Percentiles rank a stretch among this genome's conserved stretches.
These are phyloP conservation scores for Mycena galopus DNA, from an alignment of 768 basidiomycete species.

Conservation along the genomic window DNA sequence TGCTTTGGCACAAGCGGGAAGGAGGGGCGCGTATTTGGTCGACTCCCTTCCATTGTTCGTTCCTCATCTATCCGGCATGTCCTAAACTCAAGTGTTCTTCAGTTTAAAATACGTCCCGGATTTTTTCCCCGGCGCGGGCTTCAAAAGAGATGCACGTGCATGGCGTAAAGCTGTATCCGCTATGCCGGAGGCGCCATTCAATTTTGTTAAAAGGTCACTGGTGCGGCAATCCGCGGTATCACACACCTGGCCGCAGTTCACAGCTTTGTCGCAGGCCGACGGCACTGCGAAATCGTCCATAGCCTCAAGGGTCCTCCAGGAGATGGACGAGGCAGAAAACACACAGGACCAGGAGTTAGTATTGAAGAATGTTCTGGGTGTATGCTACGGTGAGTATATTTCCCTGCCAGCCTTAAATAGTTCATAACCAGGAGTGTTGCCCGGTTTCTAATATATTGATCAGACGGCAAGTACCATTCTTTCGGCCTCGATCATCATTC, in stretches of 20 bases:
- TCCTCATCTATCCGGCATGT: not conserved
- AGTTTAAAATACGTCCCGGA: slow-evolving; percentile 50
- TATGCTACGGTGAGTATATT: slow-evolving; percentile 13
- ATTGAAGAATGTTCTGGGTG: not conserved
- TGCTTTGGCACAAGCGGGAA: not conserved
- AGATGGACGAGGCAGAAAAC: slow-evolving; percentile 29
- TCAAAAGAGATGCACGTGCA: slow-evolving; percentile 48
- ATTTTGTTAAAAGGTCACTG: slow-evolving; percentile 16
- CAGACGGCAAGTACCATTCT: slow-evolving; percentile 10
- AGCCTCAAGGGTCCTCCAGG: slow-evolving; percentile 29
- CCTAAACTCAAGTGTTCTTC: slow-evolving; percentile 6
- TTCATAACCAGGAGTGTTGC: too few species aligned
- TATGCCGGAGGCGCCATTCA: slow-evolving; percentile 44
- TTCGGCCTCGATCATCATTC: not conserved
- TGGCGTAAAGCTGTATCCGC: slow-evolving; percentile 37
- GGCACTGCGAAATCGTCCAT: slow-evolving; percentile 36
- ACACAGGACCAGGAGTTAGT: not conserved
- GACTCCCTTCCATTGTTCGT: not conserved
- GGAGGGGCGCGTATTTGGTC: not conserved
- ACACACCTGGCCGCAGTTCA: not conserved
- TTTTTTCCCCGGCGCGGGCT: slow-evolving; percentile 53
- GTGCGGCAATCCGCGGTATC: too few species aligned
- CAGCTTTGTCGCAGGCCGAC: not conserved
- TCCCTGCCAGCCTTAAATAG: too few species aligned
- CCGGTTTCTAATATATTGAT: not conserved